These are phyloP conservation scores for Globisporangium rhizosaccharum DNA, from an alignment of 352 stramenopile species.

Conservation along the genomic window DNA sequence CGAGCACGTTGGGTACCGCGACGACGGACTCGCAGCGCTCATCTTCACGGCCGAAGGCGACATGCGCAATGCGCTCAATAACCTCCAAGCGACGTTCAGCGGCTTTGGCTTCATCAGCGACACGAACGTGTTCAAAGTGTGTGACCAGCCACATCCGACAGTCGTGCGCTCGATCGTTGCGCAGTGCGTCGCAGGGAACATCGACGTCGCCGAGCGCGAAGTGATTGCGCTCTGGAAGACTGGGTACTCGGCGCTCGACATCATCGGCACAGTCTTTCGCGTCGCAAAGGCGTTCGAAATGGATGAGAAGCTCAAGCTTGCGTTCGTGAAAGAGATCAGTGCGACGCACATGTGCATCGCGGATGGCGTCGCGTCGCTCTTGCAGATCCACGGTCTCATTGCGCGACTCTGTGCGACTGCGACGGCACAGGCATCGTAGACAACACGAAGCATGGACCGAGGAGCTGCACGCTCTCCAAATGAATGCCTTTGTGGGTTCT, in stretches of 20 bases:
- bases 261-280: constrained; percentile 97
- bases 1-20: constrained; percentile 84
- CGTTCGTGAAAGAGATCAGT: constrained; percentile 90
- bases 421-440: constrained; percentile 14
- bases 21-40: constrained; percentile 95
- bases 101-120: constrained; percentile 96
- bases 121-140: constrained; percentile 94
- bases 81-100: constrained; percentile 95
- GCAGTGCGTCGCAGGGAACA: constrained; percentile 75
- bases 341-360: constrained; percentile 94
- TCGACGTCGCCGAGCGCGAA: constrained; percentile 76
- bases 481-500: not conserved
- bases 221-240: constrained; percentile 69
- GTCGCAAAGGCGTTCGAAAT: constrained; percentile 89
- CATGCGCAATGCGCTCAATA: constrained; percentile 99
- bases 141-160: constrained; percentile 94
- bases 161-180: constrained; percentile 61
- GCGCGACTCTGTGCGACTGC: constrained; percentile 60
- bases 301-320: constrained; percentile 80
- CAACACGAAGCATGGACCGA: constrained; percentile 1
- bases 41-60: constrained; percentile 99
- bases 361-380: constrained; percentile 85
- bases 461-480: not conserved
- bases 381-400: constrained; percentile 95
- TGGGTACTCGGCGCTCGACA: constrained; percentile 95